Evolutionary conservation across 768 basidiomycete genomes (phyloP), one percentile per base, ranked within the genome.

Genomic region (Royoungia palumana): DNA sequence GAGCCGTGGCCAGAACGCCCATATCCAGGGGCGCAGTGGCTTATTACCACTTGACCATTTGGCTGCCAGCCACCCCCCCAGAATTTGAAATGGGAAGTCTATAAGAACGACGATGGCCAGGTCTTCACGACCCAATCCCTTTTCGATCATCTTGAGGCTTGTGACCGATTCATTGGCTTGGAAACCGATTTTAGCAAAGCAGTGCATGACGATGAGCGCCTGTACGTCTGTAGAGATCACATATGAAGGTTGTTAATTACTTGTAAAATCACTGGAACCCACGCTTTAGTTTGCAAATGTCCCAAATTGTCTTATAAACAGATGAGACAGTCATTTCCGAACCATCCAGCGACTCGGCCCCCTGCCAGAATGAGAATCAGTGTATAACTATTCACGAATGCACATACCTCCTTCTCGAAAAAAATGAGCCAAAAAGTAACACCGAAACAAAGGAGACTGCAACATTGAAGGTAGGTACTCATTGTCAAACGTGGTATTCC

Each of bases 51-150:
- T 75, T 6, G 91, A 87, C 92, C 93, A 97, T 57, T 83, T 84
- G 4, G 92, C 95, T 2, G 94, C 92, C 21, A 95, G 73, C 87
- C 89, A 98, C 6, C 95, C 95, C 19, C 91, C 94, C 48, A 89
- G 63, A 43, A 99, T 92, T 73, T 98, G 94, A 71, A 96, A 95
- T 2, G 96, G 96, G 58, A 98, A 97, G 68, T 99, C 96, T 55
- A 98, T 87, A 34, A 98, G 81, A 37, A 95, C 94, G 4, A 92
- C 87, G 14, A 94, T 76, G n/a, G 96, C 94, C 34, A 98, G 77
- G 59, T 99, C 96, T 72, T 98, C 96, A 35, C 94, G 87, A 50
- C 84, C 87, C 46, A 99, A 77, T 2, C 96, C 96, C 63, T 98
- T 98, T 68, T 99, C 96, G 36, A 99, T 87, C 71, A 98, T 81